Conservation (phyloP, 495 filamentous ascomycete genomes). For the Patellaria atrata region DNA sequence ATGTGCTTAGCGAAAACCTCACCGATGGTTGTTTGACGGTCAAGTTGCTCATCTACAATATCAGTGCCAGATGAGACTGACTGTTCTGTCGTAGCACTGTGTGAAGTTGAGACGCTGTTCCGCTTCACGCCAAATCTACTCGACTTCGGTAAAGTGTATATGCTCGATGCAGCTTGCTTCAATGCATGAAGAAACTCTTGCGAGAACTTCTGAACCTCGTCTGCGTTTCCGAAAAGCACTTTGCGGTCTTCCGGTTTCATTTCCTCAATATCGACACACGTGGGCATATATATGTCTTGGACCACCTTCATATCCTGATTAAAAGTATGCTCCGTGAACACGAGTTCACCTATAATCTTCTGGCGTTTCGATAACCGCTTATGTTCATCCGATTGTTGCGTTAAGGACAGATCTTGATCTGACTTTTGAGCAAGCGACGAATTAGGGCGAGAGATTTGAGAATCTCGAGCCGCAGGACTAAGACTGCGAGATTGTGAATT, state of each 20-base stretch:
- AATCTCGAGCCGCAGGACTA: too few relatives aligned
- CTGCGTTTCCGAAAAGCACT: slow-evolving; percentile 77
- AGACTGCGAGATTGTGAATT: too few relatives aligned
- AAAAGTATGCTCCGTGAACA: slow-evolving; percentile 81
- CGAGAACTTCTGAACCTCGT: slow-evolving; percentile 73
- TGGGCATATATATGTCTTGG: slow-evolving; percentile 94
- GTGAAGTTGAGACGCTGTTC: slow-evolving; percentile 33
- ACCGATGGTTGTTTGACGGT: slow-evolving; percentile 62
- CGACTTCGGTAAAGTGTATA: slow-evolving; percentile 52
- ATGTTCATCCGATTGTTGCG: too few relatives aligned
- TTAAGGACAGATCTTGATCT: too few relatives aligned
- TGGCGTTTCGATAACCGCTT: slow-evolving; percentile 49
- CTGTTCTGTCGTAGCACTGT: slow-evolving; percentile 30
- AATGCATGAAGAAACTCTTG: slow-evolving; percentile 60
- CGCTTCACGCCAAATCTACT: slow-evolving; percentile 44
- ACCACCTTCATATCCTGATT: slow-evolving; percentile 89
- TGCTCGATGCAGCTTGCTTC: slow-evolving; percentile 55
- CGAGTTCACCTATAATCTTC: slow-evolving; percentile 73
- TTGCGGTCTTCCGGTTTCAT: slow-evolving; percentile 75
- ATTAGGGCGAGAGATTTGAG: too few relatives aligned
- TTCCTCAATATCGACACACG: slow-evolving; percentile 63
- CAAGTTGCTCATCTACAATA: too few relatives aligned
- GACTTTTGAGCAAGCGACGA: too few relatives aligned
- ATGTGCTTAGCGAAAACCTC: slow-evolving; percentile 63
- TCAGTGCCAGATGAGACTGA: slow-evolving; percentile 10